Evolutionary conservation across 768 basidiomycete genomes (phyloP), one percentile per base, ranked within the genome.

Genomic region (Mycena chlorophos): DNA sequence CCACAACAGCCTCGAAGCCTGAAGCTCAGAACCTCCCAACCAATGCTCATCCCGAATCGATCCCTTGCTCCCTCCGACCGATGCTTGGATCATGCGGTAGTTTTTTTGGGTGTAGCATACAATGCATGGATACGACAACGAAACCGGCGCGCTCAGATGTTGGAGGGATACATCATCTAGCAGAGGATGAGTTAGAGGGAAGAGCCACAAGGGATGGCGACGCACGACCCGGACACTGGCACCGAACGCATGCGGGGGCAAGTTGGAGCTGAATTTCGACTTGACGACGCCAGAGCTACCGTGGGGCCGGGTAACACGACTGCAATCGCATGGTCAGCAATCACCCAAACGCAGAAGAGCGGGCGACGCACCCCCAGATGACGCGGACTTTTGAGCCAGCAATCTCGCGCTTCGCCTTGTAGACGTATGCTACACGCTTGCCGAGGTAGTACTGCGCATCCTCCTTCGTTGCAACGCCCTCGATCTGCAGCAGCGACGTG

Each of bases 371-470:
- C 91, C 95, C 97, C 94, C 94, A 98, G 80, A 98, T 98, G 61
- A 98, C 93, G 64, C 97, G 91, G 69, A 98, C 80, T 76, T 95
- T 94, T 65, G 93, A 91, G 57, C 97, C 97, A 73, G 88, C 87
- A 63, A 96, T 84, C 76, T 93, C 91, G 73, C 86, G 82, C 83
- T 97, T 94, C 58, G 94, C 96, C 72, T 88, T 90, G 87, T 99
- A 99, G 65, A 99, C 94, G 76, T 88, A 99, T 57, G 97, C 97
- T 61, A 99, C 83, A 66, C 96, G 91, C 94, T 99, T 99, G 71
- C 97, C 97, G 60, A 98, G 86, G 84, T 99, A 99, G 77, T 94
- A 96, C 72, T 93, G 88, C 37, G 95, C 92, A 69, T 96, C 94
- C 78, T 96, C 85, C 77, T 94, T 91, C 68, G 78, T 87, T 62